Evolutionary conservation across 1,284 basidiomycete genomes (phyloP).

Genomic region (Pyrrhoderma lamaoense): DNA sequence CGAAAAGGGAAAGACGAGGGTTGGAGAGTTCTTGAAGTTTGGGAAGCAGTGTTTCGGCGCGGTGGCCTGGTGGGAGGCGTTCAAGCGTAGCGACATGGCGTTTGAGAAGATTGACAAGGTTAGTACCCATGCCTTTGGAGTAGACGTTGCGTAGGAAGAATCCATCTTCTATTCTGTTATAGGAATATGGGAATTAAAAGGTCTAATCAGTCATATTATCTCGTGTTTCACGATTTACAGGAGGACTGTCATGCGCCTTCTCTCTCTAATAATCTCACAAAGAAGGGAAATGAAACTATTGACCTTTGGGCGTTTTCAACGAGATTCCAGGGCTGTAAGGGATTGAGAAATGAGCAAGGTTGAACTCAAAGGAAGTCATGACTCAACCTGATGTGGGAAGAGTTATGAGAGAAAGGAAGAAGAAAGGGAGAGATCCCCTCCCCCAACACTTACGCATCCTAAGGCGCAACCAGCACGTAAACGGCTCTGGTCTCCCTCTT

Average conservation of each 20-base stretch:
- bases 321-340: conserved; percentile 1
- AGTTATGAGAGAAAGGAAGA: not conserved
- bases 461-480: conserved; percentile 72
- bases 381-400: not conserved
- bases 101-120: conserved; percentile 63
- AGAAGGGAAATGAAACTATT: not conserved
- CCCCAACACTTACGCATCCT: conserved; percentile 60
- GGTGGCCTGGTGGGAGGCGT: conserved; percentile 40
- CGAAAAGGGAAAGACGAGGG: conserved; percentile 56
- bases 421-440: not conserved
- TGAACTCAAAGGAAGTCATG: no score
- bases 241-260: no score
- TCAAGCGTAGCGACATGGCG: conserved; percentile 49
- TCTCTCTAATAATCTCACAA: no score
- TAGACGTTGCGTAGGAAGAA: conserved; percentile 70
- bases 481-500: conserved; percentile 76
- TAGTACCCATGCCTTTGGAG: conserved; percentile 76
- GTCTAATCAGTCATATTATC: not conserved
- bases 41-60: conserved; percentile 42
- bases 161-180: conserved; percentile 54
- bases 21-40: conserved; percentile 40
- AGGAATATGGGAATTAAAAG: not conserved
- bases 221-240: no score
- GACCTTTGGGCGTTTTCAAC: not conserved
- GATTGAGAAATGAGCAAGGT: not conserved